Percentiles rank a stretch among this genome's conserved stretches.
These are phyloP conservation scores for Ilex aquifolium DNA, from an alignment of 257 asterid species.

Conservation along the genomic window DNA sequence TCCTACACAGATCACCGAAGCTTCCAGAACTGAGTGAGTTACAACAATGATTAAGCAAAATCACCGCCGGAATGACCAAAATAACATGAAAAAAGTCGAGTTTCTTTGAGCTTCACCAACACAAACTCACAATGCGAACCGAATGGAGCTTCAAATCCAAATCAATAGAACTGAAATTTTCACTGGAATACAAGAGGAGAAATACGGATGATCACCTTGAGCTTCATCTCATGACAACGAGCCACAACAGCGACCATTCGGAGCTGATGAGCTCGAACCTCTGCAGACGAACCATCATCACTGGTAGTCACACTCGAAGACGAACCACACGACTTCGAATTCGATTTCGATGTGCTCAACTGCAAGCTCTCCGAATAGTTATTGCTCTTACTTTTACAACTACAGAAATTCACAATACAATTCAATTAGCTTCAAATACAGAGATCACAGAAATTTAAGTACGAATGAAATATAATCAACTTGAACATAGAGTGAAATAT, in stretches of 20 bases:
- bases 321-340: not conserved
- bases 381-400: not conserved
- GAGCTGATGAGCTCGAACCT: constrained; percentile 12
- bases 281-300: constrained; percentile 3
- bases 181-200: constrained; percentile 1
- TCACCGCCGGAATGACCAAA: no score
- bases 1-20: not conserved
- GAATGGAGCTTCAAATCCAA: constrained; percentile 2
- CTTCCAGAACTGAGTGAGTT: no score
- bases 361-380: not conserved
- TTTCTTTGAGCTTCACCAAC: constrained; percentile 3
- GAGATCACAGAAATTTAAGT: not conserved
- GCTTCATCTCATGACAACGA: constrained; percentile 27
- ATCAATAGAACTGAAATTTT: not conserved
- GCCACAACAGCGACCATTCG: constrained; percentile 24
- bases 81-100: no score
- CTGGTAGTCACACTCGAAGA: not conserved
- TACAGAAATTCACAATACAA: not conserved
- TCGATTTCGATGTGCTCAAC: not conserved
- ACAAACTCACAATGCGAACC: not conserved
- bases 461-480: not conserved
- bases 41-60: no score
- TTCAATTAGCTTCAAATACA: not conserved
- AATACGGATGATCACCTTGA: constrained; percentile 27
- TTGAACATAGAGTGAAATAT: not conserved